phyloP scores from a whole-genome alignment of 257 asterid species.

The Knoxia roxburghii region DNA sequence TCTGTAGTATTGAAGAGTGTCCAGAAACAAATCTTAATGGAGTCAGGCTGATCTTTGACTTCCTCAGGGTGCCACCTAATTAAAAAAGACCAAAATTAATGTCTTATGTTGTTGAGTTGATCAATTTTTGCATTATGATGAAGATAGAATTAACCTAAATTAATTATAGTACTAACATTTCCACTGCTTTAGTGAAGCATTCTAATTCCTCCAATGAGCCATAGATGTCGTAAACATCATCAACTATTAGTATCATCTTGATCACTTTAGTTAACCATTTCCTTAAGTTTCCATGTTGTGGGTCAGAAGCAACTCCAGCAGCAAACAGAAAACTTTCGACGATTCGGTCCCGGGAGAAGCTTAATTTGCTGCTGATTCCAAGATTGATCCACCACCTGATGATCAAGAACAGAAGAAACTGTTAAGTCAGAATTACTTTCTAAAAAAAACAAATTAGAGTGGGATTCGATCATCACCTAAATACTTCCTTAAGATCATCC shows the following conservation, averaged over 20 bases:
- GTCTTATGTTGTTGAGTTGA: neutral
- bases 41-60: slow-evolving; percentile 32
- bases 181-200: slow-evolving; percentile 41
- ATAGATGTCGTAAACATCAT: slow-evolving; percentile 55
- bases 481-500: slow-evolving; percentile 37
- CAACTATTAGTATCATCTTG: slow-evolving; percentile 31
- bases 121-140: neutral
- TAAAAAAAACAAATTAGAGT: no score
- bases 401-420: neutral
- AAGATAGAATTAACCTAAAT: no score
- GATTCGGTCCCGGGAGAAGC: slow-evolving; percentile 46
- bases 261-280: slow-evolving; percentile 52
- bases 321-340: slow-evolving; percentile 54
- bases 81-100: neutral
- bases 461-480: slow-evolving; percentile 27
- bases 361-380: slow-evolving; percentile 25
- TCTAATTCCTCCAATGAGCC: slow-evolving; percentile 40
- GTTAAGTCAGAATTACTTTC: no score
- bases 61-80: slow-evolving; percentile 51
- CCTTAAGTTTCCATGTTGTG: slow-evolving; percentile 38
- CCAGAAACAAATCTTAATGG: slow-evolving; percentile 38
- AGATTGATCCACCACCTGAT: slow-evolving; percentile 55
- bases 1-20: slow-evolving; percentile 27
- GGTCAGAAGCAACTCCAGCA: slow-evolving; percentile 45
- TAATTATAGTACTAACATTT: slow-evolving; percentile 22